These are phyloP conservation scores for Pichia scutulata DNA, from an alignment of 805 yeast genomes.

Conservation along the genomic window DNA sequence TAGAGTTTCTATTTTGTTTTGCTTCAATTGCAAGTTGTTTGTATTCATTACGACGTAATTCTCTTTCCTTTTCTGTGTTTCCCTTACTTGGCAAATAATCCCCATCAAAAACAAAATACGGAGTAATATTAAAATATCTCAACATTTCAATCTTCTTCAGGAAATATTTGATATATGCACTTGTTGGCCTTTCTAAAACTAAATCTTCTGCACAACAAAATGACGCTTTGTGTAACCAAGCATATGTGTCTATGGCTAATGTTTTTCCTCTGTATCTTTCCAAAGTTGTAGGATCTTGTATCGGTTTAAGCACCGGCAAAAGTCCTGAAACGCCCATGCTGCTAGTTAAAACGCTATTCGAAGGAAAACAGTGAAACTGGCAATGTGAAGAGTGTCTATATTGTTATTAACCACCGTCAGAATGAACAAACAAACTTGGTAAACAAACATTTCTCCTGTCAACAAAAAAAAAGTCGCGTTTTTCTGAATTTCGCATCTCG, in stretches of 20 bases:
- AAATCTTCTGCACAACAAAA: slow-evolving; percentile 78
- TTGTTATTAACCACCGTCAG: too few species aligned
- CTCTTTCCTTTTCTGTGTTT: slow-evolving; percentile 62
- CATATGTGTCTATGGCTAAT: slow-evolving; percentile 90
- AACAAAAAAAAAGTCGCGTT: not conserved
- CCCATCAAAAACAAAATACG: slow-evolving; percentile 92
- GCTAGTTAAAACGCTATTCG: too few species aligned
- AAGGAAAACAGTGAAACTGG: not conserved
- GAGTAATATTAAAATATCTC: slow-evolving; percentile 58
- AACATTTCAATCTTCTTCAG: slow-evolving; percentile 61
- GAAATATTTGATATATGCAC: slow-evolving; percentile 63
- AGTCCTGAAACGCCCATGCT: slow-evolving; percentile 80
- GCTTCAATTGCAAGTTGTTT: slow-evolving; percentile 45
- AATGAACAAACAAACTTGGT: not conserved
- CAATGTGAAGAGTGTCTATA: not conserved
- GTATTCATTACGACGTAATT: slow-evolving; percentile 49
- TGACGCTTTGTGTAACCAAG: slow-evolving; percentile 91
- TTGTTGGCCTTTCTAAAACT: slow-evolving; percentile 62
- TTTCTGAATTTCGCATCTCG: not conserved
- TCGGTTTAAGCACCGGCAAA: slow-evolving; percentile 68
- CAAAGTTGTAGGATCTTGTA: slow-evolving; percentile 54
- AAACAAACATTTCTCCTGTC: not conserved
- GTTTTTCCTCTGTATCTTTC: slow-evolving; percentile 62
- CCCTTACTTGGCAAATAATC: slow-evolving; percentile 74
- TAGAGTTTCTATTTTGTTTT: slow-evolving; percentile 45